Evolutionary conservation across 2,329 filamentous ascomycete species (phyloP), one percentile per base, ranked within the genome.

Genomic region (Aspergillus bombycis): DNA sequence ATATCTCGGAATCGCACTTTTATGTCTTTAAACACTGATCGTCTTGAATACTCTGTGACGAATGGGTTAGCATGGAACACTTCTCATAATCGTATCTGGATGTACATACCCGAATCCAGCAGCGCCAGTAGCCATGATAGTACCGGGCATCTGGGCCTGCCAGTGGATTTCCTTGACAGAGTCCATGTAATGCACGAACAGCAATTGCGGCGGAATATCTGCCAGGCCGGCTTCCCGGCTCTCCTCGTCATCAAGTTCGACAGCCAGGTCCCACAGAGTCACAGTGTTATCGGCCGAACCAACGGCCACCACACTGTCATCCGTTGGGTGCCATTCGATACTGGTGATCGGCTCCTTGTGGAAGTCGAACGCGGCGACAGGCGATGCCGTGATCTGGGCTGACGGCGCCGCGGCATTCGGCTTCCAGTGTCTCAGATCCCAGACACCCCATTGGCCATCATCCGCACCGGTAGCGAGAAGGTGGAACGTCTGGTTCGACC

Each of bases 381-480:
- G 91, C 55, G 89, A 89, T 7, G 91, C 90, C 81, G 84, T 86
- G 70, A 78, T 73, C 55, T 77, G 82, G 61, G 81, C 74, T 59
- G 78, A 72, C 57, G 85, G 80, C 8, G 81, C 81, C 36, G 82
- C 76, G 62, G 77, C 78, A 67, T 82, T 83, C 2, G 89, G 88
- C 82, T 97, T 97, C 94, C 94, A 98, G 78, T 96, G 91, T 60
- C 95, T 88, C 73, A 99, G 82, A 78, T 99, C 95, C 95, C 95
- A 99, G 28, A 98, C 94, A 1, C 87, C 93, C 93, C 94, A 98
- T 59, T 90, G 89, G 43, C 95, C 95, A 75, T 97, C 93, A 74
- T 99, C 95, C 66, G 92, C 93, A 52, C 95, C 95, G 0, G 94
- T 93, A 1, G 94, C 94, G 41, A 99, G 88, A 41, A 99, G 87